Conservation (phyloP, 2,329 filamentous ascomycete genomes). For the Tympanopsis confertula region DNA sequence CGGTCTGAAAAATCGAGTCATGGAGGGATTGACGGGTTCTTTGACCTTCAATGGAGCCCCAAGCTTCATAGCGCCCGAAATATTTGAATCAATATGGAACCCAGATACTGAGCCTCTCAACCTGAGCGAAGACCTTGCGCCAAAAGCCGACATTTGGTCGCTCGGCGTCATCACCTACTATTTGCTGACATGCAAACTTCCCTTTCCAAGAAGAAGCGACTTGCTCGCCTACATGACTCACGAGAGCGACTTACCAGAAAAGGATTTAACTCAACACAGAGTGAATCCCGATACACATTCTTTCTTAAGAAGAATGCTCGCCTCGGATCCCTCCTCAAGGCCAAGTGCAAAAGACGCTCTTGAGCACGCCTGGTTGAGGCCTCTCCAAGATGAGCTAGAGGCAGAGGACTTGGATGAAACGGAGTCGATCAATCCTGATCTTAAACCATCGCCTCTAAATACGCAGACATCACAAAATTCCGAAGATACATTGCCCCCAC, state of each 20-base stretch:
- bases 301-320: neutral
- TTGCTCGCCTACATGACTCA: neutral
- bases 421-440: too few relatives aligned
- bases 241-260: neutral
- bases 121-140: constrained; percentile 2
- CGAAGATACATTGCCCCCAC: too few relatives aligned
- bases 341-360: neutral
- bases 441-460: too few relatives aligned
- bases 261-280: neutral
- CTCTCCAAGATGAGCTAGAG: too few relatives aligned
- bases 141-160: constrained; percentile 9
- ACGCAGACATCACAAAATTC: too few relatives aligned
- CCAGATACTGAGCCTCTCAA: too few relatives aligned
- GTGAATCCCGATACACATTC: neutral
- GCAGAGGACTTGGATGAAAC: too few relatives aligned
- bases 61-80: constrained; percentile 8
- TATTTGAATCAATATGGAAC: too few relatives aligned
- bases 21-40: constrained; percentile 5
- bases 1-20: constrained; percentile 18
- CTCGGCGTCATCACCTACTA: neutral
- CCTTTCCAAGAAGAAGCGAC: neutral
- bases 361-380: constrained; percentile 19
- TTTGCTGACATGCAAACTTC: neutral
- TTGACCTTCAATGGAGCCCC: constrained; percentile 5
- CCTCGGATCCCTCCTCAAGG: neutral